Percentiles rank a stretch among this genome's conserved stretches.
phyloP scores from a whole-genome alignment of 768 basidiomycete species.

The Hebeloma cylindrosporum region DNA sequence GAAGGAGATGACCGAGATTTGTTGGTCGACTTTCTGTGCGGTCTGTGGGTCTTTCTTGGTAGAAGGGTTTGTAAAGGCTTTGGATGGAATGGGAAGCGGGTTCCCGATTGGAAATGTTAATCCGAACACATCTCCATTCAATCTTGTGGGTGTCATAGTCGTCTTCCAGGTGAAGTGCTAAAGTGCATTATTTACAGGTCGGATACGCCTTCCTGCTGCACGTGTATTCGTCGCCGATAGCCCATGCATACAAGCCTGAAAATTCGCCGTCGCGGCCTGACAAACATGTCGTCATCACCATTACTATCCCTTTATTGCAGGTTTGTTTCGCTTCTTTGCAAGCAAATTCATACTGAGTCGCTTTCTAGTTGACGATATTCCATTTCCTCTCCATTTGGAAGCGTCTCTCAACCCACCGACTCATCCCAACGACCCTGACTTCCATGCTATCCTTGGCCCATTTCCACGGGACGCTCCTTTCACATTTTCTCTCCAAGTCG shows the following conservation, averaged over 20 bases:
- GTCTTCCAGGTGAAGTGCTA: conserved; percentile 5
- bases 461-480: conserved; percentile 63
- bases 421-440: conserved; percentile 65
- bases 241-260: conserved; percentile 46
- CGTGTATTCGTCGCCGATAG: conserved; percentile 66
- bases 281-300: conserved; percentile 69
- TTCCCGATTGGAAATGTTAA: conserved; percentile 37
- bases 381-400: conserved; percentile 68
- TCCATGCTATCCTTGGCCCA: conserved; percentile 61
- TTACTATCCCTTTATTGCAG: conserved; percentile 73
- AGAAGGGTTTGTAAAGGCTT: conserved; percentile 63
- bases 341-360: conserved; percentile 1
- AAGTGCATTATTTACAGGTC: conserved; percentile 42
- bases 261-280: conserved; percentile 63
- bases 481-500: conserved; percentile 23
- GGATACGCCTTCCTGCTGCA: conserved; percentile 78
- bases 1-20: conserved; percentile 60
- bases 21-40: conserved; percentile 73
- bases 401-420: conserved; percentile 62
- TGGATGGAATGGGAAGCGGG: conserved; percentile 58
- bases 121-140: conserved; percentile 62
- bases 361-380: conserved; percentile 53
- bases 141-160: conserved; percentile 50
- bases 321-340: conserved; percentile 18
- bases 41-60: conserved; percentile 65